Base-by-base conservation (phyloP, 2,329 filamentous ascomycete genomes). In the Ophiostoma sp. region DNA sequence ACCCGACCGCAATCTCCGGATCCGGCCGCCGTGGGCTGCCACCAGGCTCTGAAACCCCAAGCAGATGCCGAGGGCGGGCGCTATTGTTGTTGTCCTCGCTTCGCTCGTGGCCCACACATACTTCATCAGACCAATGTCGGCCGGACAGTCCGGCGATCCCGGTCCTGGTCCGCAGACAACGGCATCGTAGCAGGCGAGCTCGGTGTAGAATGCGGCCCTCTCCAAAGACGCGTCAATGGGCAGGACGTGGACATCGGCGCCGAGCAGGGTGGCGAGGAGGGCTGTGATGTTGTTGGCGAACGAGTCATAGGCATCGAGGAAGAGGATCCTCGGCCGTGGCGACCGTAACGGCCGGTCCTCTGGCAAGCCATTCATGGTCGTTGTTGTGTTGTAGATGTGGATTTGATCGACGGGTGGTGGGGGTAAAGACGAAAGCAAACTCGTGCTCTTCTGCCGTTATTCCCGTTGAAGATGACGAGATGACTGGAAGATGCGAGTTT, bases 231-330 rank as follows among this genome's bases (percentile, higher is more conserved):
- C 85, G 78, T 93, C 93, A 77, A 97, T 94, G 75, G 88, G 89
- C 74, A 97, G 85, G 59, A 92, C 88, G 63, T 88, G 88, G 45
- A 97, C 91, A 19, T 90, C 85, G 25, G 88, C 92, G 74, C 87
- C 83, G 9, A 97, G 86, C 3, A 89, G 86, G 3, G 91, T 89
- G 77, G 92, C 88, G 64, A 98, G 86, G 45, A 97, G 88, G 6
- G 93, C 91, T 71, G 97, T 90, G 78, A 98, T 96, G 83, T 98
- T 98, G 83, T 97, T 95, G 72, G 94, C 93, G 83, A 98, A 99
- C 57, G 95, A 98, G 84, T 99, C 96, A 82, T 97, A 97, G 75
- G 95, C 95, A 81, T 98, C 96, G 77, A 99, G 87, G 83, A 97
- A 97, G 76, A 98, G 89, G 75, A 98, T 92, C 74, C 85, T 71